Percentiles rank a stretch among this genome's conserved stretches.
phyloP scores from a whole-genome alignment of 2,329 filamentous ascomycete genomes.

The Hypoxylon sp. region DNA sequence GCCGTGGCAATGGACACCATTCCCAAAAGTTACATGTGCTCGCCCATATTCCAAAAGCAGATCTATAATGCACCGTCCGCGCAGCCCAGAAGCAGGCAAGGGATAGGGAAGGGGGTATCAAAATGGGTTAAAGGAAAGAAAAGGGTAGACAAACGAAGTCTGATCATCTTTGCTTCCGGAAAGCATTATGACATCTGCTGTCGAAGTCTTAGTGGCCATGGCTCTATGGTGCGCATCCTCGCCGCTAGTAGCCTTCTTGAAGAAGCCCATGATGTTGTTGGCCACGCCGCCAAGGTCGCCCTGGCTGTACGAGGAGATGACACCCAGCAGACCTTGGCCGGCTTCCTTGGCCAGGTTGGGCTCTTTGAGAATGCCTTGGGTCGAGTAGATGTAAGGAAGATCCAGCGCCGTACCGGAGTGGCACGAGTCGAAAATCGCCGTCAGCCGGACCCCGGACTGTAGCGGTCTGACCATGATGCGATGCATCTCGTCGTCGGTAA shows the following conservation, averaged over 20 bases:
- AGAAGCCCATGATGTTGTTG: slow-evolving; percentile 78
- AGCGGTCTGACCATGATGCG: slow-evolving; percentile 79
- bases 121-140: slow-evolving; percentile 35
- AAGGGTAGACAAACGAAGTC: slow-evolving; percentile 73
- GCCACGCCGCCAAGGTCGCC: slow-evolving; percentile 87
- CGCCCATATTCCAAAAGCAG: background rate
- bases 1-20: slow-evolving; percentile 6
- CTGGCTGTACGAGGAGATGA: slow-evolving; percentile 80
- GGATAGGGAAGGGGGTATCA: slow-evolving; percentile 14
- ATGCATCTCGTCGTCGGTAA: slow-evolving; percentile 82
- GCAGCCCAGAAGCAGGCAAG: background rate
- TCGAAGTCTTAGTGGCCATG: slow-evolving; percentile 87
- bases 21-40: slow-evolving; percentile 15
- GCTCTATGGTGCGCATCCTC: slow-evolving; percentile 79
- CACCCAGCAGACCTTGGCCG: slow-evolving; percentile 73
- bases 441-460: slow-evolving; percentile 82
- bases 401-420: slow-evolving; percentile 81
- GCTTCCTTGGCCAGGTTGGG: slow-evolving; percentile 83
- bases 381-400: slow-evolving; percentile 81
- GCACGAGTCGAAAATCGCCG: slow-evolving; percentile 83
- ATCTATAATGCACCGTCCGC: background rate
- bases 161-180: slow-evolving; percentile 95
- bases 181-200: slow-evolving; percentile 98
- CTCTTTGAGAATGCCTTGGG: slow-evolving; percentile 81
- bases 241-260: slow-evolving; percentile 86